Evolutionary conservation across 2,329 filamentous ascomycete genomes (phyloP), one percentile per base, ranked within the genome.

Genomic region (Phaeosphaeriaceae sp.): DNA sequence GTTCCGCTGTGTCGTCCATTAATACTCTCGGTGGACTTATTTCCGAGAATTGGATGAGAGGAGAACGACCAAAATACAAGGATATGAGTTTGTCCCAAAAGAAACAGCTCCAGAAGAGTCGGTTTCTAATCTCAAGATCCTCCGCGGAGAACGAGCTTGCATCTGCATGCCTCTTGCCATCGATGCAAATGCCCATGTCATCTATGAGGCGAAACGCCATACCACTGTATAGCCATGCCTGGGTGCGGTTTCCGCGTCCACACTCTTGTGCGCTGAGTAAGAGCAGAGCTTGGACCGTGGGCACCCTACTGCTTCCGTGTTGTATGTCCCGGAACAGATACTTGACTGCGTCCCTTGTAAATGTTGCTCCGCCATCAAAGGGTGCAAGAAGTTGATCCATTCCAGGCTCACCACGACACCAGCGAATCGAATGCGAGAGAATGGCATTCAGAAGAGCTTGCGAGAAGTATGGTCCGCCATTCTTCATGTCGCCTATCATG

Each of bases 41-140:
- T 11, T 59, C 54, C 8, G 59, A 62, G 28, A 56, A 50, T 32
- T 62, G 56, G 13, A 62, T 58, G 28, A 55, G 26, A 3, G 30
- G 61, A 19, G 55, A 56, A 21, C 61, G 58, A 9, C 61, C 61
- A 49, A 64, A 55, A 26, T 61, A 64, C 3, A 64, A 52, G 2
- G 49, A 54, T 40, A 64, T 64, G 13, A 61, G 26, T 43, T 64
- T 64, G 40, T 64, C 61, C 61, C 61, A 64, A 21, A 61, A 59
- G 30, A 61, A 64, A 30, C 61, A 64, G 24, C 61, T 64, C 61
- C 61, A 64, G 30, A 61, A 64, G 26, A 64, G 47, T 21, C 56
- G 55, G 43, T 61, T 56, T 2, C 61, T 58, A 3, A 64, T 55
- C 30, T 61, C 58, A 22, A 61, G 52, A n/a, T 64, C 61, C 52